These are phyloP conservation scores for Teratosphaeria epicoccoides DNA, from an alignment of 2,329 filamentous ascomycete genomes.

Conservation along the genomic window DNA sequence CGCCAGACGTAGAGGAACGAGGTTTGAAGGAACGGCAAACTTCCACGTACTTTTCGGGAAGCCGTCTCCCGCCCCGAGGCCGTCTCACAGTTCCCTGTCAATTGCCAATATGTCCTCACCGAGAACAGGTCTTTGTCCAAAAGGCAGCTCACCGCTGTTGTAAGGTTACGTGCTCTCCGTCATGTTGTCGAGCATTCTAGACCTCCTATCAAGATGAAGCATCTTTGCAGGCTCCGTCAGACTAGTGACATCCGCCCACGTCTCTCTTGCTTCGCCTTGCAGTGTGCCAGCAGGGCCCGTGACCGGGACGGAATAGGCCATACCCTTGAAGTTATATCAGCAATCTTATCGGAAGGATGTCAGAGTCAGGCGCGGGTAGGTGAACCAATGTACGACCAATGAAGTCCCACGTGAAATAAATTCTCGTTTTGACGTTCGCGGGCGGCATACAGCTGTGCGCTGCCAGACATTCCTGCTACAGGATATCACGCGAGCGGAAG, in stretches of 20 bases:
- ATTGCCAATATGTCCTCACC: constrained; percentile 3
- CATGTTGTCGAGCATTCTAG: constrained; percentile 17
- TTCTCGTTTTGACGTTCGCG: constrained; percentile 25
- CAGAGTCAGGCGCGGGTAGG: neutral
- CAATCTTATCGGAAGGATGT: neutral
- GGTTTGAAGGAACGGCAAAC: no score
- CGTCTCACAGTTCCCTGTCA: neutral
- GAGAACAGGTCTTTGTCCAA: neutral
- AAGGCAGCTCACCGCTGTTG: neutral
- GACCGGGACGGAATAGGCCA: constrained; percentile 1
- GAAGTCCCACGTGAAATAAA: constrained; percentile 30
- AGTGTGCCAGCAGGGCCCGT: constrained; percentile 4
- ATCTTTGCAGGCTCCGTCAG: constrained; percentile 4
- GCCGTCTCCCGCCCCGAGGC: no score
- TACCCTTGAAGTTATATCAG: neutral
- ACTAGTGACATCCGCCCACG: constrained; percentile 7
- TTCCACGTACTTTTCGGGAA: no score
- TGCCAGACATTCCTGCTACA: neutral
- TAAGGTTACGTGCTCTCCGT: constrained; percentile 16
- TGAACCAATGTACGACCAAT: constrained; percentile 9
- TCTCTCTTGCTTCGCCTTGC: constrained; percentile 1
- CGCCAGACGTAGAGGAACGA: no score
- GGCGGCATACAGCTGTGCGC: constrained; percentile 22
- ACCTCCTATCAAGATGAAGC: constrained; percentile 12
- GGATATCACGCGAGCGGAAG: neutral